Base-by-base conservation (phyloP, 2,329 filamentous ascomycete species). In the Chaetothyriales sp. region DNA sequence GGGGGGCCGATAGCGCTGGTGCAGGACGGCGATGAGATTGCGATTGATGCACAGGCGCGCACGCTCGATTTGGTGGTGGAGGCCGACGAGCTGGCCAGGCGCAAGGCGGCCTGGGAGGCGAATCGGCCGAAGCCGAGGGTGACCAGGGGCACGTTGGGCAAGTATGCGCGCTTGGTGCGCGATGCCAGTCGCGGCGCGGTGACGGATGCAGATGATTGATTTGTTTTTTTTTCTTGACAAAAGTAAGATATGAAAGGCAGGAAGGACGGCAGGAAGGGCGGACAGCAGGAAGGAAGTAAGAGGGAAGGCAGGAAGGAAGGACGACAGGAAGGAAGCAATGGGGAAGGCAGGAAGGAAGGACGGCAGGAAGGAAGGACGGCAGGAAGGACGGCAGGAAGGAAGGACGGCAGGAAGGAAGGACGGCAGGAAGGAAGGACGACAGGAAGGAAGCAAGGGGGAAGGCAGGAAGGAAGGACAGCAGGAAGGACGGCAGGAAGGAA, bases 1-100 rank as follows among this genome's bases (percentile, higher is more conserved):
- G 88, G 88, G 48, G 88, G 88, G 0, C 88, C 88, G 1, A 92
- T 94, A 56, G 88, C 79, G 13, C 75, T 94, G 9, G 84, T 92
- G n/a, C 67, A 77, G 60, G 83, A 94, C 60, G 88, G 88, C 22
- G 88, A 94, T 65, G 75, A 75, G 53, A 84, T 94, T 59, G 80
- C 82, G 47, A 94, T 94, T 54, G 86, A 94, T 62, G 85, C 88
- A 0, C 84, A 89, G 67, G 80, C 81, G 64, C 78, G 78, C 45
- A 75, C 74, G 48, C 78, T 75, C 67, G 88, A 77, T 59, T 72
- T 87, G 3, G 72, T 84, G 43, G 76, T 89, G 6, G 72, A 78
- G 13, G 77, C 85, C 19, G 76, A 77, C 51, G 85, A 87, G 67
- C 70, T 86, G 62, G 73, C 68, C 9, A 68, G 68, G 62, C 73